These are phyloP conservation scores for Thalassiosira exigua DNA, from an alignment of 352 stramenopile genomes.

Conservation along the genomic window DNA sequence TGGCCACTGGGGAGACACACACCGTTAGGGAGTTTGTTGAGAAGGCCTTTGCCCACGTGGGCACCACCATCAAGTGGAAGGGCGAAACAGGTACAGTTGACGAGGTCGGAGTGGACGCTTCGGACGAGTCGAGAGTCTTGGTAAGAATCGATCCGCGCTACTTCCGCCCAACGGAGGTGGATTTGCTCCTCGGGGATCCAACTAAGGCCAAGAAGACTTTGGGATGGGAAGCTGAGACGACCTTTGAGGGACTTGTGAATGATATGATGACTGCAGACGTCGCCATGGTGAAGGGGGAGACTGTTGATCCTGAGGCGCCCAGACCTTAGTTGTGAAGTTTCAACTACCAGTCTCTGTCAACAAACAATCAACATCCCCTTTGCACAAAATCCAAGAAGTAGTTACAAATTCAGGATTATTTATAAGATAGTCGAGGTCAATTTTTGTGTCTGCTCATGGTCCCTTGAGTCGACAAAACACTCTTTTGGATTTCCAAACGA, in stretches of 20 bases:
- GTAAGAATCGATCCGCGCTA: slow-evolving; percentile 96
- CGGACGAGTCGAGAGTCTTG: slow-evolving; percentile 89
- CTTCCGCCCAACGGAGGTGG: slow-evolving; percentile 98
- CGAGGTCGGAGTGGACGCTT: slow-evolving; percentile 92
- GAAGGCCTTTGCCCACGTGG: slow-evolving; percentile 91
- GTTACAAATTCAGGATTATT: too few species aligned
- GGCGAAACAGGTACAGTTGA: slow-evolving; percentile 89
- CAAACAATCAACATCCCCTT: too few species aligned
- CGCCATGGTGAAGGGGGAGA: slow-evolving; percentile 77
- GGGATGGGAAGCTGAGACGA: slow-evolving; percentile 91
- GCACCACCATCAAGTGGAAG: slow-evolving; percentile 92
- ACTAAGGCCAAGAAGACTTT: slow-evolving; percentile 91
- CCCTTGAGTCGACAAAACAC: too few species aligned
- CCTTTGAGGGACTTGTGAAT: slow-evolving; percentile 92
- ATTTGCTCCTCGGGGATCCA: slow-evolving; percentile 95
- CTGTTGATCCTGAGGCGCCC: slow-evolving; percentile 52
- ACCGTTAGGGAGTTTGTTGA: slow-evolving; percentile 98
- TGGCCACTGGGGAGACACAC: slow-evolving; percentile 96
- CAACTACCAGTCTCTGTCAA: too few species aligned
- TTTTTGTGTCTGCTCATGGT: too few species aligned
- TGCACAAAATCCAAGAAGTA: too few species aligned
- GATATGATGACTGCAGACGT: slow-evolving; percentile 96
- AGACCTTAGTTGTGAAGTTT: slow-evolving; percentile 32
- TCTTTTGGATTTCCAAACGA: too few species aligned
- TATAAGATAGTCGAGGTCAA: too few species aligned